Evolutionary conservation across 164 flowering plant genomes (phyloP).

Genomic region (Aristolochia contorta): DNA sequence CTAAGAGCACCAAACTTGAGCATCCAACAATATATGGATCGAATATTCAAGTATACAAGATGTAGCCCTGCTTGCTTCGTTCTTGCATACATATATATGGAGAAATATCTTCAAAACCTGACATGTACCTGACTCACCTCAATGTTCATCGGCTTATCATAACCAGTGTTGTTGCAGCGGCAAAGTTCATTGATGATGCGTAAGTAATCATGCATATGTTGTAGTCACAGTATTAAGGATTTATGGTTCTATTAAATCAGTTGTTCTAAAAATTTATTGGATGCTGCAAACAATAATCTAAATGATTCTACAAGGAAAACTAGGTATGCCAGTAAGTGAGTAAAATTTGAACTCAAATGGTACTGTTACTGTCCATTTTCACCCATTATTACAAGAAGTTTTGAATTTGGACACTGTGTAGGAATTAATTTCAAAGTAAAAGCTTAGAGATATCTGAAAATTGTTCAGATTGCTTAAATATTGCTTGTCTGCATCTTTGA

Average conservation of each 20-base stretch:
- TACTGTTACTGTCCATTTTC: background rate
- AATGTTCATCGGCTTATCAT: conserved; percentile 81
- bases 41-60: conserved; percentile 73
- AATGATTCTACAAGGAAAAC: background rate
- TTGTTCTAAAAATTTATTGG: background rate
- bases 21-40: conserved; percentile 60
- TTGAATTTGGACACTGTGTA: background rate
- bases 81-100: conserved; percentile 64
- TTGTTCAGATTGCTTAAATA: no score
- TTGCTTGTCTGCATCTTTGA: no score
- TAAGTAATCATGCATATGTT: conserved; percentile 25
- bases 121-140: conserved; percentile 49
- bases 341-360: background rate
- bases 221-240: background rate
- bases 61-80: conserved; percentile 92
- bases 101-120: conserved; percentile 41
- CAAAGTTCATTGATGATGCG: conserved; percentile 81
- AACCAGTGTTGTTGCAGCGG: conserved; percentile 74
- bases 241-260: background rate
- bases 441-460: no score
- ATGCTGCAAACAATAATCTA: background rate
- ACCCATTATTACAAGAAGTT: background rate
- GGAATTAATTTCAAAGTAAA: no score
- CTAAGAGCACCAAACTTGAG: conserved; percentile 50
- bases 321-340: no score